Base-by-base conservation (phyloP, 495 filamentous ascomycete genomes). In the Annulohypoxylon stygium region DNA sequence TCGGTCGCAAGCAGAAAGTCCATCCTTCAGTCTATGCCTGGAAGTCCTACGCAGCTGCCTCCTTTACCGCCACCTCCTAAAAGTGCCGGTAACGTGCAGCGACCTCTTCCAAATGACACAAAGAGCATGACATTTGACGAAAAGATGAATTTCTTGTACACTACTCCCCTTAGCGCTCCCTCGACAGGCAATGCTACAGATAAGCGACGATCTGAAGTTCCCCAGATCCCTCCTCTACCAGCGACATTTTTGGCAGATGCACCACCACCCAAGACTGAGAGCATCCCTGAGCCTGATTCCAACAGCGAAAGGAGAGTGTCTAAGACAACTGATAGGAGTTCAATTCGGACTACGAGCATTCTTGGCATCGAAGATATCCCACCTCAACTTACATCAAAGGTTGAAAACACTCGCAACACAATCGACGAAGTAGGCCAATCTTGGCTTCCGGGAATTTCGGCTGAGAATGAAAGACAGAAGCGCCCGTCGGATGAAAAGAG, bases 71-170 rank as follows among this genome's bases (percentile, higher is more conserved):
- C 81, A 34, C 78, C 84, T 0, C 85, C 84, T n/a, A 83, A 76
- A 39, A 81, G 77, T 41, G 81, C 80, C 4, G 75, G 75, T 4
- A 71, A 74, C 41, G 63, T 69, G 0, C 37, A 68, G 11, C 71
- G 83, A 11, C 78, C 79, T 3, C 73, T 81, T 25, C 79, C 84
- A 2, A 86, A 85, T 65, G 77, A 83, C 59, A 85, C 83, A 14
- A 84, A 84, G 80, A 87, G 86, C 69, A 87, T 86, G 86, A 86
- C 86, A 0, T 80, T 86, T 30, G 78, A 87, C 20, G 86, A 87
- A 67, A 88, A 86, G 71, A 83, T 87, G 67, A 77, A 76, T 14
- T 69, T 85, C 11, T 73, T 88, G 18, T 88, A 86, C 67, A 80
- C 83, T 12, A 74, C 73, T 23, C 84, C 84, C 0, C 78, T 81